Evolutionary conservation across 257 asterid genomes (phyloP).

Genomic region (Gentiana dahurica): DNA sequence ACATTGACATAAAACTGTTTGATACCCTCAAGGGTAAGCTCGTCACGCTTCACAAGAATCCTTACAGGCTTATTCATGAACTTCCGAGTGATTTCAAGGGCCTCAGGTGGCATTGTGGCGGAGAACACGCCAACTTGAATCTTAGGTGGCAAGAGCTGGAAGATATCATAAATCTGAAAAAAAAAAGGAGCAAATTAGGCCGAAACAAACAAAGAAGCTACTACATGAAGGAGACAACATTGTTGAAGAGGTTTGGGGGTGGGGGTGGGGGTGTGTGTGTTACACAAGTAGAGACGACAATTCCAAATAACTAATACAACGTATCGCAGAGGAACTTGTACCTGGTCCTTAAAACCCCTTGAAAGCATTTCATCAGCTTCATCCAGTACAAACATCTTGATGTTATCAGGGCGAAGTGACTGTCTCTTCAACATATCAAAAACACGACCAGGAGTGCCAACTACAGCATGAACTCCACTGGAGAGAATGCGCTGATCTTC

Average conservation of each 20-base stretch:
- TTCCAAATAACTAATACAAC: too few relatives aligned
- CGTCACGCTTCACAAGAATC: conserved; percentile 39
- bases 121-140: conserved; percentile 41
- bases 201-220: not conserved
- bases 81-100: conserved; percentile 39
- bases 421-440: conserved; percentile 72
- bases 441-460: conserved; percentile 90
- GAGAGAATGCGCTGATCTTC: conserved; percentile 73
- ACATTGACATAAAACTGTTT: conserved; percentile 34
- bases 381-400: conserved; percentile 71
- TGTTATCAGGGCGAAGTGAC: conserved; percentile 55
- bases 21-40: conserved; percentile 41
- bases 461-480: conserved; percentile 79
- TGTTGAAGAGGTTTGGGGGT: too few relatives aligned
- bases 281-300: too few relatives aligned
- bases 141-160: conserved; percentile 40
- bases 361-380: conserved; percentile 94
- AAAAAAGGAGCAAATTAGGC: not conserved
- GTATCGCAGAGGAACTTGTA: conserved; percentile 1
- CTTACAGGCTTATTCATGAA: conserved; percentile 41
- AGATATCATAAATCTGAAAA: conserved; percentile 34
- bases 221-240: too few relatives aligned
- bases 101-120: conserved; percentile 47
- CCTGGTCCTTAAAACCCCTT: conserved; percentile 86
- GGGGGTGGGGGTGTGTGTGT: too few relatives aligned